phyloP scores from a whole-genome alignment of 2,329 filamentous ascomycete genomes.

The Mariannaea elegans region DNA sequence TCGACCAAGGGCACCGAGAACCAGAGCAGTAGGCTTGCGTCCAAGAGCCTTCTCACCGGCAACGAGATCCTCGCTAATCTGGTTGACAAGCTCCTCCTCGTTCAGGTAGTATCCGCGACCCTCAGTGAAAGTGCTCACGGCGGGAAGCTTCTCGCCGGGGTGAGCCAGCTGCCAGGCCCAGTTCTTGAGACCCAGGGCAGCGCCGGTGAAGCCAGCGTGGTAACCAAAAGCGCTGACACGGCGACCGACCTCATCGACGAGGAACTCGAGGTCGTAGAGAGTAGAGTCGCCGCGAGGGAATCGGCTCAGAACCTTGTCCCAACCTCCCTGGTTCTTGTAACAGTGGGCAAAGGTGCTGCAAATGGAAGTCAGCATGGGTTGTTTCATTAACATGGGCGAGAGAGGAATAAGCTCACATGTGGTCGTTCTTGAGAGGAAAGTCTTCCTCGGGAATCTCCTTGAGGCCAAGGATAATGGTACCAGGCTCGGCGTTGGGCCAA shows the following conservation, averaged over 20 bases:
- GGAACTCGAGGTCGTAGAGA: constrained; percentile 89
- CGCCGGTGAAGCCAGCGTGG: constrained; percentile 79
- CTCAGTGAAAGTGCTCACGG: constrained; percentile 39
- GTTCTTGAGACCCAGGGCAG: constrained; percentile 78
- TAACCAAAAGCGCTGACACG: constrained; percentile 78
- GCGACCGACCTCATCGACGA: constrained; percentile 75
- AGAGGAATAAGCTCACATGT: constrained; percentile 21
- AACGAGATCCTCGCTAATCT: constrained; percentile 52
- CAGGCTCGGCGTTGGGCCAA: constrained; percentile 73
- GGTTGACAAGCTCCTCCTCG: constrained; percentile 64
- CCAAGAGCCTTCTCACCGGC: constrained; percentile 78
- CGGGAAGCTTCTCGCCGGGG: constrained; percentile 72
- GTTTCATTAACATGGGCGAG: not conserved
- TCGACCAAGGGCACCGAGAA: constrained; percentile 85
- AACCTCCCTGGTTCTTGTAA: constrained; percentile 81
- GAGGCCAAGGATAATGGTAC: constrained; percentile 77
- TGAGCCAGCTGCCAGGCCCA: constrained; percentile 86
- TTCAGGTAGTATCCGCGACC: constrained; percentile 75
- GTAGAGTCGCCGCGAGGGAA: constrained; percentile 70
- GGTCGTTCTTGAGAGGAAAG: constrained; percentile 51
- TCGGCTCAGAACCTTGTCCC: constrained; percentile 80
- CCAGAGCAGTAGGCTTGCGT: constrained; percentile 76
- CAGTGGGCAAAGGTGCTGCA: constrained; percentile 75
- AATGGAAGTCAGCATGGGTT: not conserved
- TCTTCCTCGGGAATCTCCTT: constrained; percentile 83